Evolutionary conservation across 2,329 filamentous ascomycete species (phyloP), one percentile per base, ranked within the genome.

Genomic region (Ophiocordyceps robertsii): DNA sequence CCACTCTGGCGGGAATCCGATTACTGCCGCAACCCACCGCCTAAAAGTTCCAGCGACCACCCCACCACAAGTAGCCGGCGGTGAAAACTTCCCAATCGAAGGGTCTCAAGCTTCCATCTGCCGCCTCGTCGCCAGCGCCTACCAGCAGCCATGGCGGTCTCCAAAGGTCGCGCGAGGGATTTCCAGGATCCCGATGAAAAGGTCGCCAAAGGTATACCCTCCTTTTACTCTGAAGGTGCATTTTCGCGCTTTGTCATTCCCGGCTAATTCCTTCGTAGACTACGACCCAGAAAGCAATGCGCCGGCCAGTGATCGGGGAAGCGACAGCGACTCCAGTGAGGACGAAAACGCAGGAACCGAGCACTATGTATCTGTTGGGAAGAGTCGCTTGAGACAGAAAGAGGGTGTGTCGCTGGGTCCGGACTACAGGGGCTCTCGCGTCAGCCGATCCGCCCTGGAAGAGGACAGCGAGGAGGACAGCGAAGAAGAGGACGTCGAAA

Each of bases 291-390:
- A 93, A 66, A 77, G 75, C 50, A 75, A 78, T 47, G 67, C 66
- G 16, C 70, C 70, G 14, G 72, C 70, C 43, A 73, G 73, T 43
- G 75, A 74, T 37, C 69, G 60, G 13, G 72, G 67, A 40, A 75
- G 70, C 37, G 70, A 61, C 29, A 71, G 65, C 49, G 67, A 65
- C 16, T 67, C 62, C 14, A 70, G 69, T 52, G 66, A 63, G 6
- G 65, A 72, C 27, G 69, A 70, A 39, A 63, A 74, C 46, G 70
- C 71, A 11, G 87, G 83, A 17, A 83, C 89, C 29, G 90, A 95
- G 54, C 90, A 96, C 59, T 96, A 96, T 57, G 74, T 84, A 37
- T 63, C 73, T 41, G 85, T 95, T 29, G 83, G 81, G 17, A 92
- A 89, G 69, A 92, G 83, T 65, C 90, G 84, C 58, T 67, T 95